These are phyloP conservation scores for Geotrichum fermentans DNA, from an alignment of 1,139 yeast genomes.

Conservation along the genomic window DNA sequence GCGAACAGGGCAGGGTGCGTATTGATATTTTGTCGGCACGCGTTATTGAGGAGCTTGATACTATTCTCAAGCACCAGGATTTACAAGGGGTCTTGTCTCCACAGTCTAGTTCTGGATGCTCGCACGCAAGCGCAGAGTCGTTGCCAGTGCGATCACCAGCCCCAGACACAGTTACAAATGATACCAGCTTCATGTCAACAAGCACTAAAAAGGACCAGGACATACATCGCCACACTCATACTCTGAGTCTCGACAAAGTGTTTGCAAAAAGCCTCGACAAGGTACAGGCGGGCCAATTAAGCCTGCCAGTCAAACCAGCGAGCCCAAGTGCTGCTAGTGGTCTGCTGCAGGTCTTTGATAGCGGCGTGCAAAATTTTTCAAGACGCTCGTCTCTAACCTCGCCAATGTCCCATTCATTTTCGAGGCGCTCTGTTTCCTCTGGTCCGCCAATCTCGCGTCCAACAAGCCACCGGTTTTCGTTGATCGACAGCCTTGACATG, in stretches of 20 bases:
- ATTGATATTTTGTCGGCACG: slow-evolving; percentile 76
- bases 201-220: too few relatives aligned
- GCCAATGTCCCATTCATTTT: neutral
- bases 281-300: too few relatives aligned
- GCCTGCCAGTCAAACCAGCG: too few relatives aligned
- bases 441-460: neutral
- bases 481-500: slow-evolving; percentile 16
- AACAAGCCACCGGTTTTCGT: slow-evolving; percentile 7
- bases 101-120: too few relatives aligned
- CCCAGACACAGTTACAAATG: slow-evolving; percentile 7
- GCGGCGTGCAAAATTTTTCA: neutral
- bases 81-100: too few relatives aligned
- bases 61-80: slow-evolving; percentile 25
- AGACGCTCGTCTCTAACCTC: too few relatives aligned
- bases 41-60: slow-evolving; percentile 65
- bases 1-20: slow-evolving; percentile 40
- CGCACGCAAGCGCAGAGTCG: too few relatives aligned
- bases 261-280: neutral
- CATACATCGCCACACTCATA: neutral
- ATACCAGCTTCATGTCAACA: slow-evolving; percentile 9
- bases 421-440: neutral
- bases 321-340: too few relatives aligned
- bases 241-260: neutral
- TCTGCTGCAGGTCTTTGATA: neutral
- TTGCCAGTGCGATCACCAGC: too few relatives aligned